Evolutionary conservation across 495 filamentous ascomycete genomes (phyloP).

Genomic region (Hypoxylon fuscum): DNA sequence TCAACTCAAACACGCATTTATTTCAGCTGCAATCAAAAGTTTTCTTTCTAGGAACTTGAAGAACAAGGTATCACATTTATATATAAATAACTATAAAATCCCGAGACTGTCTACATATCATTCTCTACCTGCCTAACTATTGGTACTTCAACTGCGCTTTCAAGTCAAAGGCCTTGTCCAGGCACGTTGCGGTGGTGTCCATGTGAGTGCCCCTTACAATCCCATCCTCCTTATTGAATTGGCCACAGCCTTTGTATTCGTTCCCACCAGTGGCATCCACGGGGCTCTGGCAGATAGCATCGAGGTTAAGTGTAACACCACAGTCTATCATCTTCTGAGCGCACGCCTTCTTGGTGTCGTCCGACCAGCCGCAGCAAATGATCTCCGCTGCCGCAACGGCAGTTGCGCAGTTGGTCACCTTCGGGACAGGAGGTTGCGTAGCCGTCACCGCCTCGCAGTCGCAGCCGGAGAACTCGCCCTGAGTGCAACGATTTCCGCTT

Average conservation of each 20-base stretch:
- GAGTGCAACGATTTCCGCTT: background rate
- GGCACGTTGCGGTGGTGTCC: slow-evolving; percentile 1
- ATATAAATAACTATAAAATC: background rate
- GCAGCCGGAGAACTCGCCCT: background rate
- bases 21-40: too few relatives aligned
- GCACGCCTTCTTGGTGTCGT: background rate
- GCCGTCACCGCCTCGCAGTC: background rate
- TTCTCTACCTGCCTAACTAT: background rate
- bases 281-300: background rate
- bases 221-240: background rate
- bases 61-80: too few relatives aligned
- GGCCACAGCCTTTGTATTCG: background rate
- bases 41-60: too few relatives aligned
- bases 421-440: background rate
- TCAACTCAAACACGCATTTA: too few relatives aligned
- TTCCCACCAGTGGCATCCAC: background rate
- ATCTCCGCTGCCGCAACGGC: background rate
- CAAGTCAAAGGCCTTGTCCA: slow-evolving; percentile 24
- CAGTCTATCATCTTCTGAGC: background rate
- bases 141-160: slow-evolving; percentile 34
- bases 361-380: background rate
- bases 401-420: background rate
- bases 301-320: background rate
- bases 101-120: background rate
- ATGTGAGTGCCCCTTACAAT: background rate